These are phyloP conservation scores for Acer yangbiense DNA, from an alignment of 345 rosid species.

Conservation along the genomic window DNA sequence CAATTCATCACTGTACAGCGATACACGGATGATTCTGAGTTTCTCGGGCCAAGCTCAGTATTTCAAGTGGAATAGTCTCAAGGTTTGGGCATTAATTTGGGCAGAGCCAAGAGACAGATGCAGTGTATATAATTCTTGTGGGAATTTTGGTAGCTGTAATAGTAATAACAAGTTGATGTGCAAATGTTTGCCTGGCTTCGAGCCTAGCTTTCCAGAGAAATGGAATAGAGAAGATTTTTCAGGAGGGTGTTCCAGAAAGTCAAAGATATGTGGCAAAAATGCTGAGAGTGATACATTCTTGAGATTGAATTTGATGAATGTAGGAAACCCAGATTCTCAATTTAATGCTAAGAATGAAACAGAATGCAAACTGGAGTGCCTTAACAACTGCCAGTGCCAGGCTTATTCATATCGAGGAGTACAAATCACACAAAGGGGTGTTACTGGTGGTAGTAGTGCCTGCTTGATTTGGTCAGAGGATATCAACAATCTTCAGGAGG, in stretches of 20 bases:
- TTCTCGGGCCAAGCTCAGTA: slow-evolving; percentile 41
- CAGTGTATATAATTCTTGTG: slow-evolving; percentile 45
- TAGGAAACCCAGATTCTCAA: slow-evolving; percentile 50
- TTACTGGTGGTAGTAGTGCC: slow-evolving; percentile 14
- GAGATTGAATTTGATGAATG: slow-evolving; percentile 52
- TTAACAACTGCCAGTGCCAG: slow-evolving; percentile 56
- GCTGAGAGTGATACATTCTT: slow-evolving; percentile 42
- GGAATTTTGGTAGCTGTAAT: slow-evolving; percentile 52
- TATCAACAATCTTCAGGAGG: slow-evolving; percentile 57
- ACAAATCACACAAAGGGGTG: slow-evolving; percentile 14
- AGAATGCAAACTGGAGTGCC: slow-evolving; percentile 56
- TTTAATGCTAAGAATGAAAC: slow-evolving; percentile 32
- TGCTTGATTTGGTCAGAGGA: slow-evolving; percentile 69
- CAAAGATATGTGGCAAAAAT: slow-evolving; percentile 39
- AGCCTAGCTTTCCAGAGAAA: slow-evolving; percentile 34
- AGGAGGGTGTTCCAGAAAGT: slow-evolving; percentile 47
- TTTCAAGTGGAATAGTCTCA: slow-evolving; percentile 31
- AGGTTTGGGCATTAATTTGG: slow-evolving; percentile 40
- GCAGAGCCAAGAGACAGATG: slow-evolving; percentile 48
- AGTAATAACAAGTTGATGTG: slow-evolving; percentile 37
- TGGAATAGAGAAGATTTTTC: slow-evolving; percentile 41
- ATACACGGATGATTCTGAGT: slow-evolving; percentile 42
- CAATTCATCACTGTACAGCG: slow-evolving; percentile 35
- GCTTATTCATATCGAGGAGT: slow-evolving; percentile 53
- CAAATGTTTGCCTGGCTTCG: slow-evolving; percentile 54